Conservation (phyloP, 2,329 filamentous ascomycete species). For the Podosphaera fusca region DNA sequence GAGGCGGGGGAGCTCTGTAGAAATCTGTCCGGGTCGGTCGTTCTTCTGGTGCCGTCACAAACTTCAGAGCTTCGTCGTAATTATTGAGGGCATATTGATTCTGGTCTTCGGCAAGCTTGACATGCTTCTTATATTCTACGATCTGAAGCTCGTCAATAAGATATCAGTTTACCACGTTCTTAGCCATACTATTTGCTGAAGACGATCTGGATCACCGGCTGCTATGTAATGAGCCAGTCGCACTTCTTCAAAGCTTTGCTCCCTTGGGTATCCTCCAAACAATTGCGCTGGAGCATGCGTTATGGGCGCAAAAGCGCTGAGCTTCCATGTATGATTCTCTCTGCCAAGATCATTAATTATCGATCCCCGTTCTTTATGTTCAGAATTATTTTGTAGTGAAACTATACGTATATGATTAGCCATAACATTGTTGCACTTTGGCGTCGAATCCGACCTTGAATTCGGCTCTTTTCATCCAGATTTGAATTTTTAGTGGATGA, state of each 20-base stretch:
- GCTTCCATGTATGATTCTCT: slow-evolving; percentile 61
- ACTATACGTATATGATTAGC: too few species aligned
- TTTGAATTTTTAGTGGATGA: slow-evolving; percentile 6
- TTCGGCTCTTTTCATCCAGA: slow-evolving; percentile 6
- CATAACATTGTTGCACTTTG: too few species aligned
- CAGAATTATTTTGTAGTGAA: slow-evolving; percentile 5
- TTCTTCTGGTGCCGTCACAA: slow-evolving; percentile 39
- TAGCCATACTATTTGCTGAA: slow-evolving; percentile 19
- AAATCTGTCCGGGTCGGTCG: slow-evolving; percentile 57
- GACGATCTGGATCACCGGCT: slow-evolving; percentile 27
- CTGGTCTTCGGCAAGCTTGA: slow-evolving; percentile 39
- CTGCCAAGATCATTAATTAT: slow-evolving; percentile 44
- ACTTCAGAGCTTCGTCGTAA: slow-evolving; percentile 47
- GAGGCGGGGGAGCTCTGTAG: slow-evolving; percentile 21
- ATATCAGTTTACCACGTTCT: neutral
- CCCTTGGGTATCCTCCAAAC: slow-evolving; percentile 55
- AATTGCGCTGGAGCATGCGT: slow-evolving; percentile 57
- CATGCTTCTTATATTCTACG: neutral
- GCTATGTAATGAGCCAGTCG: slow-evolving; percentile 54
- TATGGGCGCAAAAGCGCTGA: slow-evolving; percentile 68
- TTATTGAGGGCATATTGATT: slow-evolving; percentile 49
- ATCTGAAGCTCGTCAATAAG: neutral
- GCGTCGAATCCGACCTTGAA: neutral
- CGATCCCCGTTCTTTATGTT: slow-evolving; percentile 19
- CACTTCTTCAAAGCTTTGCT: slow-evolving; percentile 78